Percentiles rank a stretch among this genome's conserved stretches.
Conservation (phyloP, 257 asterid genomes). For the Salvia splendens region DNA sequence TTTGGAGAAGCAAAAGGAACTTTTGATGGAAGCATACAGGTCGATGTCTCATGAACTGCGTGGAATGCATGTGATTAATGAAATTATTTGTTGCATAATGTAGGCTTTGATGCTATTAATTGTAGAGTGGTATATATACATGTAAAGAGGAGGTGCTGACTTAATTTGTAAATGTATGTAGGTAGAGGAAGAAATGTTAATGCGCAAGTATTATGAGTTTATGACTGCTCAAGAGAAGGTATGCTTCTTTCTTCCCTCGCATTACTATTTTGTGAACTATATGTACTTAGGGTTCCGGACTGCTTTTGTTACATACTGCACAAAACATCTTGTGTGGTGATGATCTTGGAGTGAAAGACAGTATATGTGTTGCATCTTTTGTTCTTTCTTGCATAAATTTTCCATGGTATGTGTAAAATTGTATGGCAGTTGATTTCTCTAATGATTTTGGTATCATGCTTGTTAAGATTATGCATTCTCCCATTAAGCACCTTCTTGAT, state of each 20-base stretch:
- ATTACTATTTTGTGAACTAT: not conserved
- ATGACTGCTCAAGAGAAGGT: slow-evolving; percentile 75
- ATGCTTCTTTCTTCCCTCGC: slow-evolving; percentile 7
- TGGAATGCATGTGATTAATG: slow-evolving; percentile 44
- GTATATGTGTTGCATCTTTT: not conserved
- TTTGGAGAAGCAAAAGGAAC: slow-evolving; percentile 74
- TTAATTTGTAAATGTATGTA: slow-evolving; percentile 18
- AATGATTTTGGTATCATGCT: not conserved
- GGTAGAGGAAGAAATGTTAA: slow-evolving; percentile 94
- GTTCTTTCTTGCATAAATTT: not conserved
- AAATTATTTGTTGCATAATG: not conserved
- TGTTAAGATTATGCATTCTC: not conserved
- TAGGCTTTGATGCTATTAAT: not conserved
- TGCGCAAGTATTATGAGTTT: slow-evolving; percentile 83
- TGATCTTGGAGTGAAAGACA: not conserved
- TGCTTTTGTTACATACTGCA: not conserved
- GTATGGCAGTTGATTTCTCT: not conserved
- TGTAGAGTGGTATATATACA: no score
- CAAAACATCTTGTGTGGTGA: not conserved
- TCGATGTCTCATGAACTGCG: slow-evolving; percentile 81
- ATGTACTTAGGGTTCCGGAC: not conserved
- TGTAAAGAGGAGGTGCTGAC: no score
- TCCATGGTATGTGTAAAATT: not conserved
- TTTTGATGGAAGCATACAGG: slow-evolving; percentile 60
- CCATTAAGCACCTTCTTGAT: not conserved